Evolutionary conservation across 768 basidiomycete genomes (phyloP).

Genomic region (Termitomyces sp.): DNA sequence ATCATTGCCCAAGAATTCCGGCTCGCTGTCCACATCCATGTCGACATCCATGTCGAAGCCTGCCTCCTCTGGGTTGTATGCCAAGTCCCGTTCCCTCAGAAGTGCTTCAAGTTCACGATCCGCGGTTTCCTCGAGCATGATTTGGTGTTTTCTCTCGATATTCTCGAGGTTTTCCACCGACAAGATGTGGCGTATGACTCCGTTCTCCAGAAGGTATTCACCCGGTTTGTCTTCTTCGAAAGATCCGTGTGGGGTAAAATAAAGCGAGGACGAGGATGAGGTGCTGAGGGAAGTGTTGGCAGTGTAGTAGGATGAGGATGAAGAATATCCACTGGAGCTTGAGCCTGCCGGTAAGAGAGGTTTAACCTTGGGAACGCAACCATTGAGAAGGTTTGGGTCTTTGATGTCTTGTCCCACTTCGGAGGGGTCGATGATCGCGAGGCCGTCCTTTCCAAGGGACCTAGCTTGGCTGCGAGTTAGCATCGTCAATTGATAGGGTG

Average conservation of each 20-base stretch:
- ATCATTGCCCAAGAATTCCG: background rate
- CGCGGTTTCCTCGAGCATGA: background rate
- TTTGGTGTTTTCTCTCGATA: background rate
- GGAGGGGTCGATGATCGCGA: background rate
- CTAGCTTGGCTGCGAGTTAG: background rate
- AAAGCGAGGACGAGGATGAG: background rate
- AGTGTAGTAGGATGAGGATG: background rate
- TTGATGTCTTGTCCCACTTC: background rate
- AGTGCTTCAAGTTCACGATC: conserved; percentile 2
- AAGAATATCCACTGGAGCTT: background rate
- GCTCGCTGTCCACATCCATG: background rate
- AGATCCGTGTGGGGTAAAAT: background rate
- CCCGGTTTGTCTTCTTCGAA: background rate
- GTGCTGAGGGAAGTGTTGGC: background rate
- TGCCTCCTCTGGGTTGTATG: background rate
- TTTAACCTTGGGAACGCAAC: background rate
- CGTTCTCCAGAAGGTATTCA: background rate
- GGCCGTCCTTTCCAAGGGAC: background rate
- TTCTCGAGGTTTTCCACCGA: background rate
- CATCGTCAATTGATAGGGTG: background rate
- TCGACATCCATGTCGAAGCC: background rate
- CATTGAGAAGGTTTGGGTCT: background rate
- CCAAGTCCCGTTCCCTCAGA: background rate
- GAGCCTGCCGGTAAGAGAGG: background rate
- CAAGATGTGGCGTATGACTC: background rate